Base-by-base conservation (phyloP, 352 stramenopile genomes). In the Detonula confervacea region DNA sequence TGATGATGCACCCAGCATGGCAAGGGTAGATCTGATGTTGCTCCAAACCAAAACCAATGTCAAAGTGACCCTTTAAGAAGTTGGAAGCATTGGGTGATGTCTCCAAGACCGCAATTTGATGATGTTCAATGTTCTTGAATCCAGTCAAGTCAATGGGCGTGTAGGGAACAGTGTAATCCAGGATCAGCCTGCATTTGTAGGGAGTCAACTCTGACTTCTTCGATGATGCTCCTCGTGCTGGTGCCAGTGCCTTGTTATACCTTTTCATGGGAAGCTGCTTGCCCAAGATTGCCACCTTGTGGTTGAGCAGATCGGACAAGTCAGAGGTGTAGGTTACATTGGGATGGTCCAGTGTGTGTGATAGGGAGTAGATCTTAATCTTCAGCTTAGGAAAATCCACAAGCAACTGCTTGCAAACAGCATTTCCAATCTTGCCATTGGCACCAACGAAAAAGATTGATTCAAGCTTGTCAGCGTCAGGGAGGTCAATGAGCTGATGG, bases 1-100 rank as follows among this genome's bases (percentile, higher is more conserved):
- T 89, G 5, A 91, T 81, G 47, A 88, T 80, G 65, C 81, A 91
- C 29, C 85, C 79, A 39, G 84, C 79, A 80, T 89, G 81, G 44
- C 81, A 91, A 11, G 85, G 85, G 27, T 89, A 87, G 51, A 91
- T 91, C 46, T 89, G 81, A 78, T 91, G 73, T 65, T 91, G 68
- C 24, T 86, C 78, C 35, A 87, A 69, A 22, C 84, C 79, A 68
- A 90, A 88, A 7, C 84, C 85, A 44, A 87, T 70, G 56, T 90
- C 84, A 56, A 86, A 90, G 37, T 84, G 78, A 25, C 84, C 84
- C 52, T 87, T 85, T 0, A 90, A 59, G 66, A 90, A 86, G 27
- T 82, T 86, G 4, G 77, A 90, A 2, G 65, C 47, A 20, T 81
- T 81, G 16, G 67, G 77, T 8, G 77, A 87, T 60, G 72, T 80